Base-by-base conservation (phyloP, 345 rosid species). In the Pistacia atlantica region DNA sequence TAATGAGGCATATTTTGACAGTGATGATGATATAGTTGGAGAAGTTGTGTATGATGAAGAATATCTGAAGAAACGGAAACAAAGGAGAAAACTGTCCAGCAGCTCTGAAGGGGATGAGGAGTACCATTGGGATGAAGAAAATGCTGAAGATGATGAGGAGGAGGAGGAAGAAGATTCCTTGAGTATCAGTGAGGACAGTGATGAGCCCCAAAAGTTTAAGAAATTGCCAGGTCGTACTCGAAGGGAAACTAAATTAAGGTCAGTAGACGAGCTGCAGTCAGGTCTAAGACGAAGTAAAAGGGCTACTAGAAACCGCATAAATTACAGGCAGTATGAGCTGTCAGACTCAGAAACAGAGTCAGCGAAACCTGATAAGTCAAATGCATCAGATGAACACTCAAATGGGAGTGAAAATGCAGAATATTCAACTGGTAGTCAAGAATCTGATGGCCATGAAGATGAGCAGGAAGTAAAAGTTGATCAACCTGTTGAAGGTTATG, bases 61-160 rank as follows among this genome's bases (percentile, higher is more conserved):
- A 82, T 97, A 97, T 87, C 80, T 94, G 81, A 90, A 67, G 85
- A 94, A 94, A 84, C 94, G 98, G 58, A 92, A 94, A 78, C 90
- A 85, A 77, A 92, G 82, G 79, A 87, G 84, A 82, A 88, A 82
- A 80, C 71, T 80, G 62, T 92, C 95, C 56, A 96, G 99, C 85
- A 92, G 95, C 82, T 96, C 98, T 11, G 99, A 95, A 84, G 99
- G 97, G 77, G 98, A 95, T 77, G 99, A 95, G 77, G 99, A 95
- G 84, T 95, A 95, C 79, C 69, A 58, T 68, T 87, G 93, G 97
- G 99, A 93, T 46, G 99, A 88, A 63, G 98, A 97, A 77, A 88
- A 94, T 83, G 91, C 90, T n/a, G 99, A 93, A 80, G 91, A 91
- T 61, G 87, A 85, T 13, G 88, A 90, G 18, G 94, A 87, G 51